These are phyloP conservation scores for Camelina hispida DNA, from an alignment of 345 rosid species.

Conservation along the genomic window DNA sequence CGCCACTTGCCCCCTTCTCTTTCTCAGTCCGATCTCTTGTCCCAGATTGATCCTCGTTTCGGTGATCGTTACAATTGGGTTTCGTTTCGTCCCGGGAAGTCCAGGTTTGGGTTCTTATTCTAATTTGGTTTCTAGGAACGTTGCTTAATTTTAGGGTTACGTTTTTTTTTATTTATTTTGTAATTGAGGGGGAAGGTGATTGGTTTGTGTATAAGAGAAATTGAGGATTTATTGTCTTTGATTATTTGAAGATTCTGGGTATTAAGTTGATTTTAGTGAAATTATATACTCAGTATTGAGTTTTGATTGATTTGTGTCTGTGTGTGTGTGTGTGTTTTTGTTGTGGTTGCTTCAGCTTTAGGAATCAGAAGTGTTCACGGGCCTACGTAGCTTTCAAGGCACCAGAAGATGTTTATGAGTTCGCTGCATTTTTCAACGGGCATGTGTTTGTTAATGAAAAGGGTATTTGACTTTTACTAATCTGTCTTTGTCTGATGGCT, in stretches of 20 bases:
- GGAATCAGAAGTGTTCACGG: constrained; percentile 59
- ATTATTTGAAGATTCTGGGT: background rate
- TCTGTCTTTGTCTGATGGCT: background rate
- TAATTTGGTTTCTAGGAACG: constrained; percentile 2
- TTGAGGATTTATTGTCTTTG: background rate
- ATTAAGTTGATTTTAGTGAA: constrained; percentile 13
- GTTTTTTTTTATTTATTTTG: background rate
- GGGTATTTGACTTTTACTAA: constrained; percentile 47
- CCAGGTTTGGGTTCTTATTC: constrained; percentile 47
- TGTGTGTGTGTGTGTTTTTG: background rate
- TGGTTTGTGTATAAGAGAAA: background rate
- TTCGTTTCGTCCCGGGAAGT: constrained; percentile 61
- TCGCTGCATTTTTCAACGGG: constrained; percentile 69
- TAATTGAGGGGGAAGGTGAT: constrained; percentile 4
- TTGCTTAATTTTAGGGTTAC: constrained; percentile 37
- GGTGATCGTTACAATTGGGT: constrained; percentile 63
- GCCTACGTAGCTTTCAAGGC: constrained; percentile 66
- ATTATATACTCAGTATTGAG: background rate
- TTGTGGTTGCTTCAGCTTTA: constrained; percentile 49
- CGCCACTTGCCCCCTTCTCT: constrained; percentile 81
- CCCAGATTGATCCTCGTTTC: constrained; percentile 63
- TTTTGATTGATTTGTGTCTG: constrained; percentile 34
- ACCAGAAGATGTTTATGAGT: constrained; percentile 69
- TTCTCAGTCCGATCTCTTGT: constrained; percentile 58
- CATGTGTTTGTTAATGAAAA: constrained; percentile 79